Conservation (phyloP, 163 green algal species). For the Coccomyxa subellipsoidea region DNA sequence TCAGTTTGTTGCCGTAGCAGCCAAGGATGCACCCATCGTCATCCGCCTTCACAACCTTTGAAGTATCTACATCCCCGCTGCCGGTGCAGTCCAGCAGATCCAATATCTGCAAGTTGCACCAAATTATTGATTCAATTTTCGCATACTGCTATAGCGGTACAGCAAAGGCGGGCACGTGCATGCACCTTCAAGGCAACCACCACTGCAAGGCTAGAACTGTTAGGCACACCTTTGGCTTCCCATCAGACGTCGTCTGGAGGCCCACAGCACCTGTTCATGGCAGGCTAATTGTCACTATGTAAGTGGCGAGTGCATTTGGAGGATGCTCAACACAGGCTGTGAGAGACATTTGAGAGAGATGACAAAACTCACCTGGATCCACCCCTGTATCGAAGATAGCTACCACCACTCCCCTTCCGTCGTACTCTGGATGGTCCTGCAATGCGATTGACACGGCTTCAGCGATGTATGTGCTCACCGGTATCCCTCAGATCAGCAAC, state of each 20-base stretch:
- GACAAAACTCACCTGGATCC: constrained; percentile 39
- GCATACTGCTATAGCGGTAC: background rate
- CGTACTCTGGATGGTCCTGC: constrained; percentile 58
- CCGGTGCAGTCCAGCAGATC: constrained; percentile 90
- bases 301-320: too few species aligned
- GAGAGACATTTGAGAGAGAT: background rate
- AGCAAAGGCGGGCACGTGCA: background rate
- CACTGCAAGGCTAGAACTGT: too few species aligned
- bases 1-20: constrained; percentile 56
- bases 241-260: constrained; percentile 64
- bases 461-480: too few species aligned
- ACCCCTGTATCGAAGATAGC: constrained; percentile 84
- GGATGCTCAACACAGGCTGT: too few species aligned
- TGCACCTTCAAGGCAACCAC: background rate
- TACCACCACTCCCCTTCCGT: constrained; percentile 73
- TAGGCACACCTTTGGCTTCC: constrained; percentile 67
- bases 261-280: background rate
- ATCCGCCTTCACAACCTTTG: constrained; percentile 51
- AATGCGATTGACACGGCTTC: too few species aligned
- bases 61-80: constrained; percentile 82
- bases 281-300: too few species aligned
- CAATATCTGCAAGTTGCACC: constrained; percentile 57
- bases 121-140: background rate
- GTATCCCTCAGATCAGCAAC: background rate
- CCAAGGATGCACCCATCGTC: constrained; percentile 62